Base-by-base conservation (phyloP, 768 basidiomycete genomes). In the Rickenella mellea region DNA sequence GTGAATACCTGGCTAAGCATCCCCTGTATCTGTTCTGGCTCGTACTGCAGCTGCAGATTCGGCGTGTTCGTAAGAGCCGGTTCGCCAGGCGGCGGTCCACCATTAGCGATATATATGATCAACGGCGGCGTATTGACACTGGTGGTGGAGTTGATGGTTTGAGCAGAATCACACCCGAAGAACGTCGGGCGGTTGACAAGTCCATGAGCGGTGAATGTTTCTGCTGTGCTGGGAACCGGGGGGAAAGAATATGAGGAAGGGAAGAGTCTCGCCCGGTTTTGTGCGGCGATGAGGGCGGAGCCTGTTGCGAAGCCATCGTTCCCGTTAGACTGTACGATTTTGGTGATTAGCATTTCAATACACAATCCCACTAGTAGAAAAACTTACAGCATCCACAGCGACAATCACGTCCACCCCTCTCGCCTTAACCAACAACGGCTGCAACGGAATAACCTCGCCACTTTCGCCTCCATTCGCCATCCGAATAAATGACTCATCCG, bases 71-170 rank as follows among this genome's bases (percentile, higher is more conserved):
- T 71, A 6, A 64, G 51, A 14, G 56, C 50, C 20, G 59, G 50
- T 15, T 65, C 58, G 25, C 68, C 57, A 44, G 53, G 59, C 31
- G 67, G 68, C 1, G 67, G 57, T 3, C 68, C 70, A 21, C 74
- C 73, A 49, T 72, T 74, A 1, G 77, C 76, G n/a, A 78, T 55
- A 55, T 81, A 81, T 41, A 79, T 64, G 12, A 80, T 48, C 28
- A 78, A 52, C 2, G 77, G 76, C n/a, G n/a, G n/a, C n/a, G n/a
- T n/a, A n/a, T n/a, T n/a, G 4, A 63, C 65, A 30, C 48, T 52
- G 33, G 33, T 41, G 5, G 19, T 14, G 0, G 31, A 30, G 6
- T 62, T 49, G n/a, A n/a, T n/a, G n/a, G n/a, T n/a, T n/a, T n/a
- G n/a, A n/a, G n/a, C n/a, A n/a, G n/a, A n/a, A n/a, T n/a, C n/a